Conservation (phyloP, 1,139 yeast species). For the Suhomyces ambrosiae region DNA sequence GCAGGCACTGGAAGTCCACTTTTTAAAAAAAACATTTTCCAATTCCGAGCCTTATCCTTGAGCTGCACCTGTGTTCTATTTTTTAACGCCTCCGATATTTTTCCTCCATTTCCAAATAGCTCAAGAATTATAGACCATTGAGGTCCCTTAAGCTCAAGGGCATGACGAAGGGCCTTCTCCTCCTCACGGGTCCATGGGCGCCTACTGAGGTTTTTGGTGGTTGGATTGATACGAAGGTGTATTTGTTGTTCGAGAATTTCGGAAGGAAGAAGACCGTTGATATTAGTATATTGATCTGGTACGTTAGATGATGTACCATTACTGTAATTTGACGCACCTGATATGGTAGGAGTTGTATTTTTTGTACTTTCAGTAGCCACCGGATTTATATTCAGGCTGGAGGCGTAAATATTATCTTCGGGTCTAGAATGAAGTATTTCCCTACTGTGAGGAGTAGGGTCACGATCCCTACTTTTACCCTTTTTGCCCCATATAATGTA, state of each 20-base stretch:
- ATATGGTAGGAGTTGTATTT: background rate
- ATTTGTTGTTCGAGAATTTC: constrained; percentile 52
- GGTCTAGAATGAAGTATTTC: constrained; percentile 19
- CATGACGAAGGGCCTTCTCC: constrained; percentile 81
- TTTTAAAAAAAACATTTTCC: constrained; percentile 85
- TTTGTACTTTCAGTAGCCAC: constrained; percentile 2
- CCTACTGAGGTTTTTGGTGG: constrained; percentile 41
- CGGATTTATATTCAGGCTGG: background rate
- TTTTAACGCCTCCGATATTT: constrained; percentile 77
- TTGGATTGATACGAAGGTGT: constrained; percentile 39
- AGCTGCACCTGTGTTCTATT: constrained; percentile 88
- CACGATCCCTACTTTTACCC: constrained; percentile 35
- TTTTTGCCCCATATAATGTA: constrained; percentile 70
- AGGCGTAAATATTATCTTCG: background rate
- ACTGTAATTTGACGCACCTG: background rate
- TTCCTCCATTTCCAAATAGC: constrained; percentile 90
- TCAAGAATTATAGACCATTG: constrained; percentile 91
- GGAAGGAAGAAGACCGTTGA: constrained; percentile 43
- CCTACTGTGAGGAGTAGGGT: constrained; percentile 30
- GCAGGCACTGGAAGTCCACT: constrained; percentile 73
- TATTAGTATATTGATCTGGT: constrained; percentile 23
- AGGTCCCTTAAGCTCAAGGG: constrained; percentile 83
- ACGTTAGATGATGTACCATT: background rate
- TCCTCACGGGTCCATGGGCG: constrained; percentile 89
- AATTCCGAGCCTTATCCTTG: constrained; percentile 93